phyloP scores from a whole-genome alignment of 1,284 basidiomycete genomes.

The Lignosus rhinocerotis region DNA sequence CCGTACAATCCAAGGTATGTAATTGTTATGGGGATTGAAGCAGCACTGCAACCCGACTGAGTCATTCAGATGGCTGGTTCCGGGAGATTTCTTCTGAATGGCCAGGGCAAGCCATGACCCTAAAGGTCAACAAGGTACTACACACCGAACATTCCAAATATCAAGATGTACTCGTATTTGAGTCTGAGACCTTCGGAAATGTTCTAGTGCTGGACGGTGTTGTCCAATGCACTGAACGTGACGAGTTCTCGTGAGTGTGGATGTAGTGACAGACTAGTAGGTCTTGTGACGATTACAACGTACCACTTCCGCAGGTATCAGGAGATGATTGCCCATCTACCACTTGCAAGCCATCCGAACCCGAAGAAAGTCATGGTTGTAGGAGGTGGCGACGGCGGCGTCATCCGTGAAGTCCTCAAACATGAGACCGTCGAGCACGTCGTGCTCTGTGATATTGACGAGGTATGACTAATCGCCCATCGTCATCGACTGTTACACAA shows the following conservation, averaged over 20 bases:
- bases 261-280: neutral
- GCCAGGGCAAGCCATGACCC: slow-evolving; percentile 95
- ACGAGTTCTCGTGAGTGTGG: slow-evolving; percentile 89
- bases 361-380: slow-evolving; percentile 96
- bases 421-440: slow-evolving; percentile 91
- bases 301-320: slow-evolving; percentile 72
- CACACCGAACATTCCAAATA: slow-evolving; percentile 93
- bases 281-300: neutral
- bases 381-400: slow-evolving; percentile 95
- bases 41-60: too few relatives aligned
- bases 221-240: slow-evolving; percentile 96
- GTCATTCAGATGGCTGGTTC: slow-evolving; percentile 89
- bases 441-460: slow-evolving; percentile 97
- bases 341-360: slow-evolving; percentile 94
- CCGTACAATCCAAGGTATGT: too few relatives aligned
- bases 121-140: slow-evolving; percentile 94
- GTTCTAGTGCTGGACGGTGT: slow-evolving; percentile 96
- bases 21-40: too few relatives aligned
- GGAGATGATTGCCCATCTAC: slow-evolving; percentile 99
- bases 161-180: slow-evolving; percentile 96
- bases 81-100: slow-evolving; percentile 96
- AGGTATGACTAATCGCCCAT: slow-evolving; percentile 47
- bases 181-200: slow-evolving; percentile 94
- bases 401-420: slow-evolving; percentile 96
- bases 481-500: neutral